phyloP scores from a whole-genome alignment of 2,329 filamentous ascomycete genomes.

The Fusarium incarnatum region DNA sequence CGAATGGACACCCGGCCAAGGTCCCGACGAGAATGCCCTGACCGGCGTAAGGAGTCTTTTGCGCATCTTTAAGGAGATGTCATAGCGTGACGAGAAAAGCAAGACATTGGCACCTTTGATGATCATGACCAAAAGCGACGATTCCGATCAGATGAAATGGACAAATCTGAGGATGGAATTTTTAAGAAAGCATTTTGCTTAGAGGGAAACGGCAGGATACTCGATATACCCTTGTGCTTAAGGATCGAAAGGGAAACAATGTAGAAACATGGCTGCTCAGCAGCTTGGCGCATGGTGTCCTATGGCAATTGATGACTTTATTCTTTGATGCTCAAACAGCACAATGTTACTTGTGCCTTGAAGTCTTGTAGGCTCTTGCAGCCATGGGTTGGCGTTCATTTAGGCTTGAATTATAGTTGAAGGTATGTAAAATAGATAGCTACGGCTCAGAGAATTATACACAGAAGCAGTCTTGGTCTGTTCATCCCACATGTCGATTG shows the following conservation, averaged over 20 bases:
- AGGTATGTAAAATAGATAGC: neutral
- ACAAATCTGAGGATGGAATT: slow-evolving; percentile 15
- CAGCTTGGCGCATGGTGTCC: slow-evolving; percentile 37
- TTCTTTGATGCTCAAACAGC: slow-evolving; percentile 1
- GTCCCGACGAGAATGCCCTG: slow-evolving; percentile 86
- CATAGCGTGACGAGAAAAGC: slow-evolving; percentile 44
- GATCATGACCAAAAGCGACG: slow-evolving; percentile 34
- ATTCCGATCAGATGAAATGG: slow-evolving; percentile 5
- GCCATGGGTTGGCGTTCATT: slow-evolving; percentile 30
- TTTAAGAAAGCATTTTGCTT: slow-evolving; percentile 39
- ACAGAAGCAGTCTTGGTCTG: neutral
- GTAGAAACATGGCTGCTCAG: slow-evolving; percentile 39
- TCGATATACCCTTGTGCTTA: slow-evolving; percentile 45
- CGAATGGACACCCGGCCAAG: slow-evolving; percentile 81
- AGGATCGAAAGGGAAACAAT: slow-evolving; percentile 37
- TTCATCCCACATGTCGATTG: neutral
- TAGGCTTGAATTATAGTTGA: neutral
- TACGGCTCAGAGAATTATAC: neutral
- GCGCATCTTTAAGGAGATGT: slow-evolving; percentile 76
- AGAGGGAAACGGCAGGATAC: slow-evolving; percentile 38
- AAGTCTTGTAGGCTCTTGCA: neutral
- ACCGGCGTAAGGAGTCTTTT: slow-evolving; percentile 78
- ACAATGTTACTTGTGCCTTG: neutral
- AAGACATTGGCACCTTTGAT: slow-evolving; percentile 30
- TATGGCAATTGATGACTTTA: slow-evolving; percentile 30